Conservation (phyloP, 163 green algal genomes). For the Scenedesmus sp. region DNA sequence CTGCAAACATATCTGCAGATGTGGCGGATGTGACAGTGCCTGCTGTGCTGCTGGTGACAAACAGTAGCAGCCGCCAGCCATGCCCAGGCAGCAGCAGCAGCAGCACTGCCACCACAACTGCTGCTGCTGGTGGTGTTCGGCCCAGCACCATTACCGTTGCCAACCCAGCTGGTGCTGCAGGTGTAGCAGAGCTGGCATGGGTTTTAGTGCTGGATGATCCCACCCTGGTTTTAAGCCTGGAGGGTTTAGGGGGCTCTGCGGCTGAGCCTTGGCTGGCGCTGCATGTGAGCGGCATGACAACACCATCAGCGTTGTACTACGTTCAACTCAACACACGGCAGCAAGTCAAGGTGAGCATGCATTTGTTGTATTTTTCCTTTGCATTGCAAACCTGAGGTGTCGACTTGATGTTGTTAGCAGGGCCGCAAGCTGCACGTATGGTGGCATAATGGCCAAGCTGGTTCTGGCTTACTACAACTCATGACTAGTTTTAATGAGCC, state of each 20-base stretch:
- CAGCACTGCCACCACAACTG: background rate
- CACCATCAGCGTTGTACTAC: background rate
- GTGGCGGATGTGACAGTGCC: background rate
- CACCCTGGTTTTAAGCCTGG: background rate
- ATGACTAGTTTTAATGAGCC: background rate
- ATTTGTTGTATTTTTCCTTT: too few species aligned
- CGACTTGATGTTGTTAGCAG: too few species aligned
- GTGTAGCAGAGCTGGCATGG: conserved; percentile 14
- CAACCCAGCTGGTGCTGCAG: background rate
- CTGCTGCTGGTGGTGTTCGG: background rate
- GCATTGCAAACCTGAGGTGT: too few species aligned
- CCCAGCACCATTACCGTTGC: background rate
- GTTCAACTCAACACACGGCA: conserved; percentile 10
- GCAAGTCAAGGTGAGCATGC: conserved; percentile 23
- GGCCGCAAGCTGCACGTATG: too few species aligned
- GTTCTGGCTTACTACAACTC: too few species aligned
- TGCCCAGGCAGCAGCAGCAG: background rate
- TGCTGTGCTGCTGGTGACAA: background rate
- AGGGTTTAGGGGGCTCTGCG: background rate
- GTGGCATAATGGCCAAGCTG: too few species aligned
- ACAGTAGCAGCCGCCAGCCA: background rate
- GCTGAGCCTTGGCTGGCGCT: conserved; percentile 32
- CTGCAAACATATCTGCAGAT: background rate
- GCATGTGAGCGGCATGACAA: background rate
- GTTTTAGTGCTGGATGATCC: conserved; percentile 24